These are phyloP conservation scores for Paramarasmius palmivorus DNA, from an alignment of 1,284 basidiomycete genomes.

Conservation along the genomic window DNA sequence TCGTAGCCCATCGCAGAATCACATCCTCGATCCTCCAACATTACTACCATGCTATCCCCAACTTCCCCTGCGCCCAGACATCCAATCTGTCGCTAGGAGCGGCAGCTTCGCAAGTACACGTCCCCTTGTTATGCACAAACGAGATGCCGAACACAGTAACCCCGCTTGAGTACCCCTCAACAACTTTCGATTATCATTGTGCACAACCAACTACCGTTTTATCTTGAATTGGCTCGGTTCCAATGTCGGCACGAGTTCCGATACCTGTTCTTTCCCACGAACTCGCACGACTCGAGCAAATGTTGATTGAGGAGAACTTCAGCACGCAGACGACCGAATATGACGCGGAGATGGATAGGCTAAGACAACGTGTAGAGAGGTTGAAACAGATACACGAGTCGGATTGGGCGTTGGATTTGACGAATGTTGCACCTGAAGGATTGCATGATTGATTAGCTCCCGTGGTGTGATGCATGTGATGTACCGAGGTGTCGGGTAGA, in stretches of 20 bases:
- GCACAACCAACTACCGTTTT: neutral
- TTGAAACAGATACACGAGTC: too few species aligned
- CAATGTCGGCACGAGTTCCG: neutral
- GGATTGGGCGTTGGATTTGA: too few species aligned
- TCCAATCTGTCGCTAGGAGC: neutral
- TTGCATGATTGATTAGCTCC: too few species aligned
- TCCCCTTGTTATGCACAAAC: neutral
- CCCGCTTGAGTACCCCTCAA: neutral
- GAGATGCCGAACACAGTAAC: neutral
- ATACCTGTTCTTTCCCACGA: conserved; percentile 3
- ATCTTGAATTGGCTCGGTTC: neutral
- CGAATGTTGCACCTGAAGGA: too few species aligned
- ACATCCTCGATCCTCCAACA: too few species aligned
- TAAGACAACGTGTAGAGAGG: conserved; percentile 4
- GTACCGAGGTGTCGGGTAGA: too few species aligned
- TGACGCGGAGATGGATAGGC: conserved; percentile 7
- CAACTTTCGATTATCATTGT: neutral
- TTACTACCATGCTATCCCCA: too few species aligned
- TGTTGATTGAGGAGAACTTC: conserved; percentile 3
- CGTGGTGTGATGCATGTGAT: neutral
- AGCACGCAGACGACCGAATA: neutral
- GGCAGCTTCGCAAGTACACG: too few species aligned
- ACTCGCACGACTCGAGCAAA: conserved; percentile 13
- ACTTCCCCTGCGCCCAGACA: neutral
- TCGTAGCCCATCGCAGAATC: neutral